These are phyloP conservation scores for Fusarium nematophilum DNA, from an alignment of 2,329 filamentous ascomycete genomes.

Conservation along the genomic window DNA sequence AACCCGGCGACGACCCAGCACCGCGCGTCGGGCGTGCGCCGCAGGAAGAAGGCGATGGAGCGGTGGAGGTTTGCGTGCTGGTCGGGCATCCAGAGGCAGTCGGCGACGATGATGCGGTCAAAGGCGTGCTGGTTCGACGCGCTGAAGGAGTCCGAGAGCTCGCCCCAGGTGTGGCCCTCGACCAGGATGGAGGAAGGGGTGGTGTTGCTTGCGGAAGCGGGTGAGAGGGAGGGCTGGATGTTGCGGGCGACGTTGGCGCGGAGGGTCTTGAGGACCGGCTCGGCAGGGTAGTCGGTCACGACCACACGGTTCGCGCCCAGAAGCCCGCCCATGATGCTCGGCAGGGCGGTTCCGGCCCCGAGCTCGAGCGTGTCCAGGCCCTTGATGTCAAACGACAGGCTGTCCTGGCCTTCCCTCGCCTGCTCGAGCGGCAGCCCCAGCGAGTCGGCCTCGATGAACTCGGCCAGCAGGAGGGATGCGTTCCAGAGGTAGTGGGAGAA, in stretches of 20 bases:
- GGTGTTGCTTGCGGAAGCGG: slow-evolving; percentile 40
- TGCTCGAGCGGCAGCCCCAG: slow-evolving; percentile 42
- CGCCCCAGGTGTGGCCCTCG: slow-evolving; percentile 74
- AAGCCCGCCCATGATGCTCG: slow-evolving; percentile 61
- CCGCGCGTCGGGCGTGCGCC: slow-evolving; percentile 55
- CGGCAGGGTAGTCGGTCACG: slow-evolving; percentile 76
- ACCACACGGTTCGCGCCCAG: slow-evolving; percentile 63
- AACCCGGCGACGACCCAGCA: slow-evolving; percentile 77
- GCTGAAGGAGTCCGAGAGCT: slow-evolving; percentile 51
- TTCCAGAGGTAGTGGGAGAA: slow-evolving; percentile 84
- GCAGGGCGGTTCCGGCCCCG: slow-evolving; percentile 72
- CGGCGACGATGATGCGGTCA: slow-evolving; percentile 74
- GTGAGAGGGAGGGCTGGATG: slow-evolving; percentile 49
- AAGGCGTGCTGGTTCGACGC: slow-evolving; percentile 54
- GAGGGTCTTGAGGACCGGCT: slow-evolving; percentile 69
- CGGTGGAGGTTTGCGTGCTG: slow-evolving; percentile 74
- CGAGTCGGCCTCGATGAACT: slow-evolving; percentile 64
- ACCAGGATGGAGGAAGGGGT: slow-evolving; percentile 53
- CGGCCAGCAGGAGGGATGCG: slow-evolving; percentile 65
- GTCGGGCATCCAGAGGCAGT: slow-evolving; percentile 81
- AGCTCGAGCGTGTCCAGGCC: slow-evolving; percentile 70
- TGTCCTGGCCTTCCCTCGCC: slow-evolving; percentile 17
- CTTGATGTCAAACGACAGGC: slow-evolving; percentile 57
- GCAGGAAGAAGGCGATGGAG: slow-evolving; percentile 73
- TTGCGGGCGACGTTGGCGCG: slow-evolving; percentile 67